Evolutionary conservation across 2,329 filamentous ascomycete species (phyloP).

Genomic region (Colletotrichum endophyticum): DNA sequence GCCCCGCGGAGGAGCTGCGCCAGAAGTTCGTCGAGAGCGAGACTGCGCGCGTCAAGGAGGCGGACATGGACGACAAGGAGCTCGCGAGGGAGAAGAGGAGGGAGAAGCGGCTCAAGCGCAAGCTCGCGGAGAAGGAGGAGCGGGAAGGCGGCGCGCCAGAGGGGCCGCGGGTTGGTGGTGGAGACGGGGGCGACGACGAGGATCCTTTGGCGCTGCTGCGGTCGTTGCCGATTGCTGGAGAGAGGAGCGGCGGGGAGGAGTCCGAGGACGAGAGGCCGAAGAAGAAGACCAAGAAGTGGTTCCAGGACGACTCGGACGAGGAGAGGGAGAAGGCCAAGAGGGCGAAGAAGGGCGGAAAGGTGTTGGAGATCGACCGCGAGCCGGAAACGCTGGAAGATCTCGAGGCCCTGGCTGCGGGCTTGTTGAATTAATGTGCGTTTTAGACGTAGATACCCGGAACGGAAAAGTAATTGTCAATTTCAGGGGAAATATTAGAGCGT

Average conservation of each 20-base stretch:
- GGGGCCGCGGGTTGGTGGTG: constrained; percentile 29
- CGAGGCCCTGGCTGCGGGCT: constrained; percentile 75
- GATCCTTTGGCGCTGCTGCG: constrained; percentile 63
- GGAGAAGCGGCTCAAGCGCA: constrained; percentile 77
- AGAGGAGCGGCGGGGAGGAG: constrained; percentile 40
- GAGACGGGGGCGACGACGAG: constrained; percentile 44
- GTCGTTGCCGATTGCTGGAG: constrained; percentile 56
- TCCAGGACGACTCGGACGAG: constrained; percentile 67
- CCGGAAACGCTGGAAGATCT: constrained; percentile 82
- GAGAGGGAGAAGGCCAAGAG: constrained; percentile 40
- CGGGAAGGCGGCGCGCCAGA: constrained; percentile 34
- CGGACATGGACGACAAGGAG: constrained; percentile 84
- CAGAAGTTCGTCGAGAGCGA: constrained; percentile 80
- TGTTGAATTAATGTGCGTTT: constrained; percentile 49
- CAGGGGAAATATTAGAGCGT: not conserved
- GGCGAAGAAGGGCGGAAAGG: constrained; percentile 55
- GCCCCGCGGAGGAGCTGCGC: constrained; percentile 77
- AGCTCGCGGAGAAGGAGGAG: constrained; percentile 66
- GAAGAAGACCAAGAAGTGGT: constrained; percentile 81
- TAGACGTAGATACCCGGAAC: constrained; percentile 31
- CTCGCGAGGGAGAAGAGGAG: constrained; percentile 79
- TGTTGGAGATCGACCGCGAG: constrained; percentile 68
- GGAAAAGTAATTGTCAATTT: constrained; percentile 1
- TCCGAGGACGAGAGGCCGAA: constrained; percentile 31
- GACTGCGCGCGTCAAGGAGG: constrained; percentile 70